Base-by-base conservation (phyloP, 352 stramenopile genomes). In the Phytophthora pini region DNA sequence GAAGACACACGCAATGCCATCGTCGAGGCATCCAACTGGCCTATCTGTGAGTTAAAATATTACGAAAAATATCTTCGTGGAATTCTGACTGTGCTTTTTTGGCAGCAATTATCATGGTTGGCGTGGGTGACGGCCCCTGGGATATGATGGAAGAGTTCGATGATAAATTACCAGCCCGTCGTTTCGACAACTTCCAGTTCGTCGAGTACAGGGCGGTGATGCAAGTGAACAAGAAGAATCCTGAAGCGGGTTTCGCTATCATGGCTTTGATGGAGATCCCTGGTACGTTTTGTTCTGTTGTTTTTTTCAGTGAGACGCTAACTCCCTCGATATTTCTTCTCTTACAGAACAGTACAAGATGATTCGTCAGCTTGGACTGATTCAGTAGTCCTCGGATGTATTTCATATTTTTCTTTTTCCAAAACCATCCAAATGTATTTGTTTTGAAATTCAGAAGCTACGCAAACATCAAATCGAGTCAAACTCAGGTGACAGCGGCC, bases 121-220 rank as follows among this genome's bases (percentile, higher is more conserved):
- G 84, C n/a, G 84, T 93, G 6, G 84, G 84, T 6, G 84, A 93
- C 43, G 84, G 84, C 12, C 84, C 84, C 11, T 93, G 84, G 84
- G 76, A 91, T 46, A 88, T 89, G 76, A 91, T 93, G 82, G 44
- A 82, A 15, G 72, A 89, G 44, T 91, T 90, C 57, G 84, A 93
- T 45, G 84, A 92, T 64, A 64, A 81, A 20, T 57, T 92, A 5
- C 77, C 82, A 22, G 20, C 76, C 10, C 81, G 85, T 6, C 74
- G 79, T 4, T 90, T 90, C 47, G 83, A 92, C 74, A 94, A 92
- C 47, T 89, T 90, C 55, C 82, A 92, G 61, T 92, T 90, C 50
- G 82, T 90, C 24, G 74, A 89, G 40, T 94, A 90, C 61, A 88
- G 80, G 40, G 49, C 69, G 0, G 78, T 89, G 15, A 88, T 89